Percentiles rank a stretch among this genome's conserved stretches.
These are phyloP conservation scores for Kickxella alabastrina DNA, from an alignment of 192 early-diverging fungal species.

Conservation along the genomic window DNA sequence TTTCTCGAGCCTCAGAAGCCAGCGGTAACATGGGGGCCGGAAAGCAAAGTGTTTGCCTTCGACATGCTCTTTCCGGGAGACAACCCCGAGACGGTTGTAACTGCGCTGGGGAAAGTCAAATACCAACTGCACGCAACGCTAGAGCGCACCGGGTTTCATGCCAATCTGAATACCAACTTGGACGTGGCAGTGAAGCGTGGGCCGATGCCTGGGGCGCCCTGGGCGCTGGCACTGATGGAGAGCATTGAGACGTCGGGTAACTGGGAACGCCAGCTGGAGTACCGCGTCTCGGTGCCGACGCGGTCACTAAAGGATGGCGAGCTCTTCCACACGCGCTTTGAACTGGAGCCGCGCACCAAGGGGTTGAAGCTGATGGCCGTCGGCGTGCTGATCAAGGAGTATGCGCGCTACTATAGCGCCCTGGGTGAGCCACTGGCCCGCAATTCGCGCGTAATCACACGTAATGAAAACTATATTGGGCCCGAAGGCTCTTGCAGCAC, in stretches of 20 bases:
- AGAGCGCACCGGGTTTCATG: constrained; percentile 54
- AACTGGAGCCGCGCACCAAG: constrained; percentile 44
- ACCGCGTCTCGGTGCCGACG: constrained; percentile 55
- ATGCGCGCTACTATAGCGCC: constrained; percentile 41
- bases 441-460: constrained; percentile 29
- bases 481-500: constrained; percentile 18
- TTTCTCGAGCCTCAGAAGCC: constrained; percentile 49
- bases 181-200: constrained; percentile 51
- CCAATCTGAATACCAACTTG: constrained; percentile 32
- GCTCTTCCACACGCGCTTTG: constrained; percentile 45
- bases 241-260: constrained; percentile 48
- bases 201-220: constrained; percentile 44
- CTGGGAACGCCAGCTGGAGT: constrained; percentile 55
- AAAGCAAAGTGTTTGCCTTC: constrained; percentile 49
- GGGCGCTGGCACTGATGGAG: constrained; percentile 49
- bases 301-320: constrained; percentile 55
- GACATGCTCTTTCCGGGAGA: constrained; percentile 55
- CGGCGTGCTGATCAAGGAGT: constrained; percentile 56
- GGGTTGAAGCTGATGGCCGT: constrained; percentile 43
- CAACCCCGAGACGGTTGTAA: constrained; percentile 57
- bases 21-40: constrained; percentile 21
- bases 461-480: constrained; percentile 41
- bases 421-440: constrained; percentile 15
- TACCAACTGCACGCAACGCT: constrained; percentile 54
- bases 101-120: constrained; percentile 44